Conservation (phyloP, 2,329 filamentous ascomycete species). For the Cylindrodendrum hubeiense region DNA sequence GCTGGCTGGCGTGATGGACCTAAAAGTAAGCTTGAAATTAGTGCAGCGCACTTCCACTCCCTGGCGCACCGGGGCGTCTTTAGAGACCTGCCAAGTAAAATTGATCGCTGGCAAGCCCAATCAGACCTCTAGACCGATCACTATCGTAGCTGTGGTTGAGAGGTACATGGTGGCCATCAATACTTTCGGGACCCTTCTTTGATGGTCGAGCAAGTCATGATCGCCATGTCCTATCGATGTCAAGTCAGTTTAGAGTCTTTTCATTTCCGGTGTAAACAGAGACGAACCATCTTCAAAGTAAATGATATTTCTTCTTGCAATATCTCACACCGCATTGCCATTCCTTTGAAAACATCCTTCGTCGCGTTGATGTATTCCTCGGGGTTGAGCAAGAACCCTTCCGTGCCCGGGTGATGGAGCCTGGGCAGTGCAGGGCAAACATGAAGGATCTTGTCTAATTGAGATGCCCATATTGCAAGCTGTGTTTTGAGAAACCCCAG, state of each 20-base stretch:
- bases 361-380: conserved; percentile 7
- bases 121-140: not conserved
- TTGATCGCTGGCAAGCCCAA: conserved; percentile 5
- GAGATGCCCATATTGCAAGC: not conserved
- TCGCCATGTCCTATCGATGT: conserved; percentile 8
- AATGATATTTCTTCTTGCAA: conserved; percentile 12
- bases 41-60: too few species aligned
- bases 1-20: too few species aligned
- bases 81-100: too few species aligned
- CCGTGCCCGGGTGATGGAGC: not conserved
- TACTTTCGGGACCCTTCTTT: too few species aligned
- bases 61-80: conserved; percentile 20
- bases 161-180: conserved; percentile 17
- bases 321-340: conserved; percentile 6
- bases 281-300: conserved; percentile 19
- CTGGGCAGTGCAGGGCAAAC: not conserved
- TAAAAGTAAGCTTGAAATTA: too few species aligned
- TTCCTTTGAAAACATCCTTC: conserved; percentile 9
- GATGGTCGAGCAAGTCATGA: conserved; percentile 4
- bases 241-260: not conserved
- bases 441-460: not conserved
- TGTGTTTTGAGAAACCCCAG: not conserved
- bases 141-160: not conserved
- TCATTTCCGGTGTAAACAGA: not conserved
- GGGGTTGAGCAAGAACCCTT: conserved; percentile 12